Evolutionary conservation across 768 basidiomycete species (phyloP).

Genomic region (Psilocybe cubensis): DNA sequence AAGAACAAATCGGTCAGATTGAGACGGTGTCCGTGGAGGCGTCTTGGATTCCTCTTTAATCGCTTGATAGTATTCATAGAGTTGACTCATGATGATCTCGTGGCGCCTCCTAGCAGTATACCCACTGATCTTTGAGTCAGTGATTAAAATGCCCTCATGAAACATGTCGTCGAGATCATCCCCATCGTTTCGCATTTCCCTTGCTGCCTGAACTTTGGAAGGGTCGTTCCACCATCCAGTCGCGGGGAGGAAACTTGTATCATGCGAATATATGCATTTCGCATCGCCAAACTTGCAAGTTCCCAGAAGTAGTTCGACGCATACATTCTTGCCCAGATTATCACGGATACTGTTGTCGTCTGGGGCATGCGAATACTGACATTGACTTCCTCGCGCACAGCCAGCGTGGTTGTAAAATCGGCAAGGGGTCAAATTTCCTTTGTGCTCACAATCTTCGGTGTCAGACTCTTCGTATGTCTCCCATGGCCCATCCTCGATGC

Average conservation of each 20-base stretch:
- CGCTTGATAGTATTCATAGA: conserved; percentile 7
- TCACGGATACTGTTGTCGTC: conserved; percentile 54
- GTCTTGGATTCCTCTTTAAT: background rate
- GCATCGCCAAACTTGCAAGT: conserved; percentile 39
- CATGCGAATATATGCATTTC: conserved; percentile 47
- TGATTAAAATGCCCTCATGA: conserved; percentile 7
- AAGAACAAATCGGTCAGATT: conserved; percentile 26
- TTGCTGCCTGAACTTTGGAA: conserved; percentile 16
- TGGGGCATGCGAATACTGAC: conserved; percentile 54
- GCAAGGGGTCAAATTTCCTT: conserved; percentile 51
- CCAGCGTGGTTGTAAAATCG: conserved; percentile 55
- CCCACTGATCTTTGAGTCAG: conserved; percentile 12
- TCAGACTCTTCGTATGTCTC: conserved; percentile 46
- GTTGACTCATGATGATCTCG: conserved; percentile 10
- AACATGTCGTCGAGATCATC: background rate
- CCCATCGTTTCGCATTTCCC: background rate
- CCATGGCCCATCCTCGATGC: conserved; percentile 27
- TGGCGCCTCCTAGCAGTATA: conserved; percentile 9
- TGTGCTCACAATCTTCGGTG: conserved; percentile 54
- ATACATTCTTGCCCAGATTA: conserved; percentile 55
- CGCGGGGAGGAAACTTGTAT: conserved; percentile 38
- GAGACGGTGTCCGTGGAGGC: background rate
- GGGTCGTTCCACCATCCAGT: conserved; percentile 42
- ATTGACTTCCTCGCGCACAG: conserved; percentile 42
- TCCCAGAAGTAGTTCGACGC: conserved; percentile 41